These are phyloP conservation scores for Alternaria arbusti DNA, from an alignment of 2,329 filamentous ascomycete species.

Conservation along the genomic window DNA sequence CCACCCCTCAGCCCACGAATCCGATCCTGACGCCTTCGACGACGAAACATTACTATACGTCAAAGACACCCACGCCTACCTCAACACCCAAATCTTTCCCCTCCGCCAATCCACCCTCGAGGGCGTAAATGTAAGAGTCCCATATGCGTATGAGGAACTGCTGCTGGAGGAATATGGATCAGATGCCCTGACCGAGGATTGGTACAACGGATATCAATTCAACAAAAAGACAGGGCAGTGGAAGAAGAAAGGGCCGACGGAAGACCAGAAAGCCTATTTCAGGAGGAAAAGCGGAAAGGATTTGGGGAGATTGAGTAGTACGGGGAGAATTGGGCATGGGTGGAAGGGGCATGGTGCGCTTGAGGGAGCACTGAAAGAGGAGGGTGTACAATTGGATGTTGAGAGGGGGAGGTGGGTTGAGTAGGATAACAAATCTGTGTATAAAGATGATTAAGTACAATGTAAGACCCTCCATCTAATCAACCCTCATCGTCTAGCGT, in stretches of 20 bases:
- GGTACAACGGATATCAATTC: constrained; percentile 54
- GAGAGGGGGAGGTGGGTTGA: not conserved
- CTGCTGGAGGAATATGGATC: constrained; percentile 63
- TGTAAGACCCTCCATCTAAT: not conserved
- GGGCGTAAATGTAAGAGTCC: constrained; percentile 59
- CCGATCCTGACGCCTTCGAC: not conserved
- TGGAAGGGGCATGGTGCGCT: constrained; percentile 1
- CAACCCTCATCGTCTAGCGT: not conserved
- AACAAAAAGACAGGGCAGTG: constrained; percentile 40
- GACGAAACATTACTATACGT: constrained; percentile 42
- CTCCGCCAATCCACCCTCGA: constrained; percentile 63
- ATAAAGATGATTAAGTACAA: not conserved
- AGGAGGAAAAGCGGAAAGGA: constrained; percentile 2
- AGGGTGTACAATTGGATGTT: not conserved
- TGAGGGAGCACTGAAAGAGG: not conserved
- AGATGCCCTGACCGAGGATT: constrained; percentile 54
- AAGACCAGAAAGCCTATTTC: not conserved
- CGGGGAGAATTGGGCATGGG: not conserved
- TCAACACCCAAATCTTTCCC: constrained; percentile 63
- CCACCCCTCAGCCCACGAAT: constrained; percentile 4
- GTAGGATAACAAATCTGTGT: not conserved
- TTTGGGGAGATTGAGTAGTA: not conserved
- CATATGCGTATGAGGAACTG: constrained; percentile 62
- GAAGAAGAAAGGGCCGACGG: constrained; percentile 7
- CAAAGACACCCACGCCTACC: constrained; percentile 64